Conservation (phyloP, 2,329 filamentous ascomycete genomes). For the Xylariaceae sp. region DNA sequence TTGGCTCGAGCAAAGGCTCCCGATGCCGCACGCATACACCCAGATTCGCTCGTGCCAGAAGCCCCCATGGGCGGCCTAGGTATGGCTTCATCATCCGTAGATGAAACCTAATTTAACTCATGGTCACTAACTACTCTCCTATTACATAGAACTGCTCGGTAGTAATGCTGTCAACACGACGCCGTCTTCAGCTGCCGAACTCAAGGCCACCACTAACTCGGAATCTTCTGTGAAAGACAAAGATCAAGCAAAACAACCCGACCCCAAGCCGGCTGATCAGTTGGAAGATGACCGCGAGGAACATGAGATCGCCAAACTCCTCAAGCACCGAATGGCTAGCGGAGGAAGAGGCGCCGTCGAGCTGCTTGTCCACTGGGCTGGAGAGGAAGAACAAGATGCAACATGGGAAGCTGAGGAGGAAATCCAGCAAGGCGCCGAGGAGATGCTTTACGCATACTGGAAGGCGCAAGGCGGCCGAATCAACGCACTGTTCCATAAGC, state of each 20-base stretch:
- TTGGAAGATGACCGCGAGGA: constrained; percentile 33
- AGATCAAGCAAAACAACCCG: not conserved
- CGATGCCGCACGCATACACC: constrained; percentile 23
- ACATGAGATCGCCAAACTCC: constrained; percentile 35
- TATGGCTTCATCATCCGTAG: constrained; percentile 16
- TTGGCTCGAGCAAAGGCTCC: constrained; percentile 28
- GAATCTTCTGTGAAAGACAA: constrained; percentile 4
- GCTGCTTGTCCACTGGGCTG: constrained; percentile 41
- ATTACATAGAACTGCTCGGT: constrained; percentile 15
- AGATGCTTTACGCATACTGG: constrained; percentile 44
- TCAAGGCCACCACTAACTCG: constrained; percentile 8
- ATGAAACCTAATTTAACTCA: not conserved
- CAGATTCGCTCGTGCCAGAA: constrained; percentile 30
- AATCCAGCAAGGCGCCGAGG: constrained; percentile 43
- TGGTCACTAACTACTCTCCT: not conserved
- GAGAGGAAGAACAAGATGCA: constrained; percentile 34
- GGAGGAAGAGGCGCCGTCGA: constrained; percentile 37
- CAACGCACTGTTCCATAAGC: constrained; percentile 38
- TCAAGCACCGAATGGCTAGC: constrained; percentile 35
- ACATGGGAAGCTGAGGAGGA: constrained; percentile 45
- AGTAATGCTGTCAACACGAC: constrained; percentile 2
- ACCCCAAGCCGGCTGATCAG: constrained; percentile 3
- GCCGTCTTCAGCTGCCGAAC: constrained; percentile 1
- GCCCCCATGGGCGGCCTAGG: constrained; percentile 39
- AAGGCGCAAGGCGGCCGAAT: constrained; percentile 39